A percentile compares a stretch with the other conserved stretches of the same genome.
These are phyloP conservation scores for Aspergillus melleus DNA, from an alignment of 2,329 filamentous ascomycete genomes.

Conservation along the genomic window DNA sequence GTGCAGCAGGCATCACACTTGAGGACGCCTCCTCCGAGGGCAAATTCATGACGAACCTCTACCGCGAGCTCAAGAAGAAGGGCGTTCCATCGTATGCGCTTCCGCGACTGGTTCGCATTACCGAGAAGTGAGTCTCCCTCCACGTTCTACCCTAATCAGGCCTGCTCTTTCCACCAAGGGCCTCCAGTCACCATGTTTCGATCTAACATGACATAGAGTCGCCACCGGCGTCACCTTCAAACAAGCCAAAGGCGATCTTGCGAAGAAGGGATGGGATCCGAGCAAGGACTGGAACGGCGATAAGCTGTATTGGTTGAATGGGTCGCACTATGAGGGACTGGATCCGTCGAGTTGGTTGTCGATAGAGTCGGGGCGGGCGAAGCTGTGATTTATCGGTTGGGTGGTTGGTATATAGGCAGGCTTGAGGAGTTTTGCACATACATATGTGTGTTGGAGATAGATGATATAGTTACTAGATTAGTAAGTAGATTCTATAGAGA, in stretches of 20 bases:
- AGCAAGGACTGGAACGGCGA: slow-evolving; percentile 34
- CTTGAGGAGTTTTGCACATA: not conserved
- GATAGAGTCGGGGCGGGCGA: slow-evolving; percentile 47
- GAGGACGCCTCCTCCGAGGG: slow-evolving; percentile 33
- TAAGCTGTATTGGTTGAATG: slow-evolving; percentile 48
- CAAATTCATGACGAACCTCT: slow-evolving; percentile 41
- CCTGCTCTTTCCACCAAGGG: too few species aligned
- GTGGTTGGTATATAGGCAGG: not conserved
- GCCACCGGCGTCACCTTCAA: slow-evolving; percentile 53
- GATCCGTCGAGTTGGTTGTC: slow-evolving; percentile 39
- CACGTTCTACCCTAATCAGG: too few species aligned
- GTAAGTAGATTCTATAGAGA: not conserved
- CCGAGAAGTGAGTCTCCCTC: slow-evolving; percentile 43
- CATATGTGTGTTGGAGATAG: not conserved
- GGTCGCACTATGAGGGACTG: slow-evolving; percentile 40
- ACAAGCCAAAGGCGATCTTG: slow-evolving; percentile 47
- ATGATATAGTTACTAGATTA: not conserved
- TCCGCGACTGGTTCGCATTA: slow-evolving; percentile 49
- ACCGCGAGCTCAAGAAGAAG: slow-evolving; percentile 40
- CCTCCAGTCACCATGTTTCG: slow-evolving; percentile 13
- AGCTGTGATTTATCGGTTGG: slow-evolving; percentile 32
- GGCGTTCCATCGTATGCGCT: slow-evolving; percentile 50
- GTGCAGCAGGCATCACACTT: slow-evolving; percentile 48
- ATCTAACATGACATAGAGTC: slow-evolving; percentile 29
- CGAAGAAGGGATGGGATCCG: slow-evolving; percentile 45